These are phyloP conservation scores for Solanum hybrid DNA, from an alignment of 305 asterid species.

Conservation along the genomic window DNA sequence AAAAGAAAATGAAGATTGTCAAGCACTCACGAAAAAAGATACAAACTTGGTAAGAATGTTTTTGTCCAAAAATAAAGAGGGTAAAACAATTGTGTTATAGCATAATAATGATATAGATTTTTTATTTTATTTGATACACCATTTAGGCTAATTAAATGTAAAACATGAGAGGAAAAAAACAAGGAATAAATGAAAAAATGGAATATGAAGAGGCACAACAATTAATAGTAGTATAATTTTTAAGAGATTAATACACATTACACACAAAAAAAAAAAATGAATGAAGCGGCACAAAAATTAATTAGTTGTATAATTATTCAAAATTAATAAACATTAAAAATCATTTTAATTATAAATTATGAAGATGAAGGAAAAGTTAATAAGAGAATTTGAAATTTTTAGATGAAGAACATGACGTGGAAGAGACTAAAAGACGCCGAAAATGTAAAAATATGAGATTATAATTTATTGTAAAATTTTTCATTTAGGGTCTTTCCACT, in stretches of 20 bases:
- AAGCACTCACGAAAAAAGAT: background rate
- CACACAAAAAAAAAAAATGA: background rate
- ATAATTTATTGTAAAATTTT: no score
- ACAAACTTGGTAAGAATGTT: background rate
- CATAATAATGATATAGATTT: background rate
- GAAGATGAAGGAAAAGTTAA: background rate
- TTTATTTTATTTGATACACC: background rate
- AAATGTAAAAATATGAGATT: no score
- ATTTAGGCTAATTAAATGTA: background rate
- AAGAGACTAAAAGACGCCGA: no score
- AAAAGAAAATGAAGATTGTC: background rate
- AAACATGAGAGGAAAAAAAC: background rate
- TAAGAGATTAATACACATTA: background rate
- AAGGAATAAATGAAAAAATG: background rate
- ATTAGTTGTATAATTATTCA: background rate
- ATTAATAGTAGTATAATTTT: no score
- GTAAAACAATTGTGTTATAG: background rate
- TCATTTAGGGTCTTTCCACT: no score
- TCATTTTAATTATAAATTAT: background rate
- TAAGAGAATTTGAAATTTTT: background rate
- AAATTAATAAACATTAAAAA: background rate
- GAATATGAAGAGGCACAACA: background rate
- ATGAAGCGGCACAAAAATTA: background rate
- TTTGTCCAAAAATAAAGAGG: background rate
- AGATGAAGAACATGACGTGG: no score